Conservation (phyloP, 192 early-diverging fungal genomes). For the Gamsiella multidivaricata region DNA sequence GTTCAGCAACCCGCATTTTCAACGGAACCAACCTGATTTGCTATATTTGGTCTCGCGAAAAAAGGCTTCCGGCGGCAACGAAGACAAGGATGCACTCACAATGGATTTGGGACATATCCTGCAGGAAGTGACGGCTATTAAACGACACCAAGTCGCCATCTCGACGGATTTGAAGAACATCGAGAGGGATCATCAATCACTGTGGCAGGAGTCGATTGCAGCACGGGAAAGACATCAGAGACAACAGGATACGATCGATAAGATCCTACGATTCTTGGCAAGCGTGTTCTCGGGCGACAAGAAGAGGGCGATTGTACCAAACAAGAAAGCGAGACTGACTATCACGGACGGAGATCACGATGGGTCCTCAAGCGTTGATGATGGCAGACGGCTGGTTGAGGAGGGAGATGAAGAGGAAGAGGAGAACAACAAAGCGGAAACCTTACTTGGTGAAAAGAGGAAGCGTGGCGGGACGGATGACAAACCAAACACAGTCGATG, state of each 20-base stretch:
- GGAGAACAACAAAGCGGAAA: constrained; percentile 5
- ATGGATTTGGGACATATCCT: constrained; percentile 66
- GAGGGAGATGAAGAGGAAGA: constrained; percentile 26
- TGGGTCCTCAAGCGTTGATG: background rate
- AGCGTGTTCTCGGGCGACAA: constrained; percentile 78
- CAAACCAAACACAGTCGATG: background rate
- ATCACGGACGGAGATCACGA: constrained; percentile 38
- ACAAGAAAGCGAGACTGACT: constrained; percentile 54
- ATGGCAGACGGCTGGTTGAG: constrained; percentile 11
- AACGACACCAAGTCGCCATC: constrained; percentile 90
- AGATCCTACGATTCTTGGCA: constrained; percentile 92
- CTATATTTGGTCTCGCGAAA: constrained; percentile 89
- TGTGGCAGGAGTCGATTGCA: constrained; percentile 86
- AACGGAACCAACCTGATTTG: constrained; percentile 87
- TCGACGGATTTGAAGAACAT: constrained; percentile 86
- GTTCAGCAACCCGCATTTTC: constrained; percentile 91
- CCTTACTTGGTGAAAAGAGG: constrained; percentile 15
- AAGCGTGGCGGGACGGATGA: constrained; percentile 3
- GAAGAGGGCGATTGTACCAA: constrained; percentile 61
- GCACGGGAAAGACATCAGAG: constrained; percentile 82
- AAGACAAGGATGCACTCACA: constrained; percentile 55
- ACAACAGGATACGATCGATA: constrained; percentile 94
- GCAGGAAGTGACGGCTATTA: constrained; percentile 86
- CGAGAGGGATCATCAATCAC: constrained; percentile 87
- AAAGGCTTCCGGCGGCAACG: constrained; percentile 65